Base-by-base conservation (phyloP, 495 filamentous ascomycete species). In the Xylaria telfairii region DNA sequence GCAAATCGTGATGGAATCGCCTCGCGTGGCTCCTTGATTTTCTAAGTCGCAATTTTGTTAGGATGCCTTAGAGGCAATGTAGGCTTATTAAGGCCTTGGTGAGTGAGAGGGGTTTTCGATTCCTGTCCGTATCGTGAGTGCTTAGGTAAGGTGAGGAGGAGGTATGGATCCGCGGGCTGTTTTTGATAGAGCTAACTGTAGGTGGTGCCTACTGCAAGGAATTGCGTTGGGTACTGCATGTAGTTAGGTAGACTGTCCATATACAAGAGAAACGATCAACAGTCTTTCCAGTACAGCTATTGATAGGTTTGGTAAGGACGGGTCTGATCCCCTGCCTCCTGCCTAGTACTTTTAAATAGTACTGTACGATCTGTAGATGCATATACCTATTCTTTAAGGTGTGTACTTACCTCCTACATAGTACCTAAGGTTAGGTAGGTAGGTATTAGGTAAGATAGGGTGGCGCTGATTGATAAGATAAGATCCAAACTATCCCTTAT, bases 391-490 rank as follows among this genome's bases (percentile, higher is more conserved):
- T 4, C 34, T 37, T 37, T 37, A 4, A 4, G 34, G 1, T 15
- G 65, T 57, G 17, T 7, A 51, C 49, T 12, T 8, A 49, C 4
- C 49, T 28, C 10, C 6, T 30, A n/a, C n/a, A n/a, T n/a, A n/a
- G n/a, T n/a, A n/a, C n/a, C n/a, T n/a, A n/a, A n/a, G n/a, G n/a
- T n/a, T n/a, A n/a, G n/a, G n/a, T n/a, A n/a, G n/a, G n/a, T n/a
- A n/a, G n/a, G n/a, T n/a, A 30, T 54, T 54, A 54, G 24, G 51
- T 54, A 54, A 53, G 26, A 5, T 61, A 42, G 24, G n/a, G 26
- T 21, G 19, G 15, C 13, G n/a, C 13, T 46, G 61, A 64, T 64
- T 46, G 61, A 64, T 64, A 64, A 64, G 61, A 64, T 64, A 64
- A 64, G 61, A 64, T 64, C 39, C 4, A 10, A 12, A 39, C 21